Evolutionary conservation across 1,284 basidiomycete genomes (phyloP).

Genomic region (Ceratobasidium sp.): DNA sequence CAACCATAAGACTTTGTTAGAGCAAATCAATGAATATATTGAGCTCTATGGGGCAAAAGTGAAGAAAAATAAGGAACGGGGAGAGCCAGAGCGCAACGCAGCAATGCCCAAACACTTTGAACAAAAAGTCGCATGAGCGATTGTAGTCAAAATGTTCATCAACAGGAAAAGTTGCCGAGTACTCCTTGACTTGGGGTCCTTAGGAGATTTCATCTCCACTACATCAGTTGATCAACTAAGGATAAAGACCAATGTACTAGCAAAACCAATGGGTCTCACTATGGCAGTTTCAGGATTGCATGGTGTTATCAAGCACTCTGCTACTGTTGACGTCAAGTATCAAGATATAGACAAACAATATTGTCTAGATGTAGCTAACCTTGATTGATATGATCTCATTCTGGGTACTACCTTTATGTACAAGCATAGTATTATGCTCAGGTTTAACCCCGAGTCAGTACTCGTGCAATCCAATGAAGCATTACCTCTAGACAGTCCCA

Average conservation of each 20-base stretch:
- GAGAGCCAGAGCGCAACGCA: slow-evolving; percentile 11
- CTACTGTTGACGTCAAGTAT: slow-evolving; percentile 3
- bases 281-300: slow-evolving; percentile 30
- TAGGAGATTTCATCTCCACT: slow-evolving; percentile 59
- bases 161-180: slow-evolving; percentile 54
- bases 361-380: slow-evolving; percentile 30
- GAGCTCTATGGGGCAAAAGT: background rate
- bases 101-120: slow-evolving; percentile 30
- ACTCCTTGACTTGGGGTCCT: slow-evolving; percentile 57
- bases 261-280: slow-evolving; percentile 21
- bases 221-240: slow-evolving; percentile 56
- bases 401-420: slow-evolving; percentile 56
- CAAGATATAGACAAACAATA: slow-evolving; percentile 14
- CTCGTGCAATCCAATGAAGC: slow-evolving; percentile 48
- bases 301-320: slow-evolving; percentile 8
- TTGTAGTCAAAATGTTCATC: slow-evolving; percentile 55
- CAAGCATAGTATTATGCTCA: slow-evolving; percentile 53
- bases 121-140: slow-evolving; percentile 54
- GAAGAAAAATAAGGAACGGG: background rate
- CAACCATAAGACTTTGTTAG: background rate
- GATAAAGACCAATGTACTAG: slow-evolving; percentile 49
- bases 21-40: background rate
- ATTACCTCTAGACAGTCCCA: slow-evolving; percentile 51
- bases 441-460: slow-evolving; percentile 52
- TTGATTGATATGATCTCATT: slow-evolving; percentile 55